Evolutionary conservation across 2,329 filamentous ascomycete species (phyloP), one percentile per base, ranked within the genome.

Genomic region (Leptographium galeiforme): DNA sequence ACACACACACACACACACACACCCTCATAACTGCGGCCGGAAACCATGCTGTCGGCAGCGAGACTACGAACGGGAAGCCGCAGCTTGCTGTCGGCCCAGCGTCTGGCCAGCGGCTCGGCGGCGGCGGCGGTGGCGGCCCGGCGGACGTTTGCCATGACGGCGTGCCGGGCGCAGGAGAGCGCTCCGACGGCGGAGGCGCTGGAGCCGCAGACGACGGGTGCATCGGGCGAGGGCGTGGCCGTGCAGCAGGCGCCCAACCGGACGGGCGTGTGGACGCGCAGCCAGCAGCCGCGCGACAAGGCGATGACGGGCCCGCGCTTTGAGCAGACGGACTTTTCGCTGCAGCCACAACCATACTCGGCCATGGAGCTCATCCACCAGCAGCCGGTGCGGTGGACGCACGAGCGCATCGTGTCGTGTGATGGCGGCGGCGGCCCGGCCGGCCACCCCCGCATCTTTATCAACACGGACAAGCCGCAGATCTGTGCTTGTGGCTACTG

Each of bases 401-500:
- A 95, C 66, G 79, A 87, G 58, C 80, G 83, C 57, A 70, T 87
- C 49, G 91, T 94, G 51, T 82, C 83, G 46, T 98, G 93, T 67
- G 90, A 97, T 64, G 93, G 93, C 55, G 93, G 91, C 55, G 90
- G 90, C 61, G 93, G 91, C 47, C 85, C 90, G 36, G 74, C 87
- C 53, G 93, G 93, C 45, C 93, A 98, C 69, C 93, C 93, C 50
- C 81, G 81, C 64, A 85, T 98, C 71, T 98, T 89, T 69, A 98
- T 98, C 79, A 98, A 98, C 72, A 84, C 87, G 60, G 93, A 98
- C 72, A 97, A 96, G 77, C 87, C 93, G 45, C 84, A 97, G 75
- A 95, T 98, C 63, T 81, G 43, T 50, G 75, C 76, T 67, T 98
- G 93, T 76, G 84, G 79, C 64, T 98, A 98, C 75, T 98, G 93